Conservation (phyloP, 2,329 filamentous ascomycete species). For the Fusarium praegraminearum region DNA sequence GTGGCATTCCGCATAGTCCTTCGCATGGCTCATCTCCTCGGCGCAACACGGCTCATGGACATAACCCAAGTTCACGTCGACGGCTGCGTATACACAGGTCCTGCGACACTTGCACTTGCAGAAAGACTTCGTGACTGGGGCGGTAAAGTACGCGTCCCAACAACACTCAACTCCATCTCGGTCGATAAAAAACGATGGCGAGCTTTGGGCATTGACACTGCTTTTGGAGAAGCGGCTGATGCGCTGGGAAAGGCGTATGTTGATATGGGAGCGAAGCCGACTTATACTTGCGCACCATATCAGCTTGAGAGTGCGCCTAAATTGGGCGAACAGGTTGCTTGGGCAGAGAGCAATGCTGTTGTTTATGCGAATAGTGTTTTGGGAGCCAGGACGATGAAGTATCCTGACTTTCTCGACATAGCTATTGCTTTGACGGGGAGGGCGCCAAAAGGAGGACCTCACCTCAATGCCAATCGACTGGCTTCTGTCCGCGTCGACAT, state of each 20-base stretch:
- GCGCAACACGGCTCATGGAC: constrained; percentile 29
- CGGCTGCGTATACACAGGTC: constrained; percentile 46
- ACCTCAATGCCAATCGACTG: constrained; percentile 24
- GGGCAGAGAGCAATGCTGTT: constrained; percentile 41
- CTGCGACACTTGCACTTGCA: constrained; percentile 27
- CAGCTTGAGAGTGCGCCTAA: constrained; percentile 30
- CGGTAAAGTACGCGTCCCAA: constrained; percentile 31
- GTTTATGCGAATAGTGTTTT: constrained; percentile 42
- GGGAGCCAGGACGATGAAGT: constrained; percentile 39
- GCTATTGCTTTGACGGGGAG: constrained; percentile 38
- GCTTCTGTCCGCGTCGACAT: constrained; percentile 31
- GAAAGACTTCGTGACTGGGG: constrained; percentile 31
- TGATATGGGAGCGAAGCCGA: constrained; percentile 32
- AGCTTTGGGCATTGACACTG: constrained; percentile 15
- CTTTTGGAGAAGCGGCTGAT: constrained; percentile 26
- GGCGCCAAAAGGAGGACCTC: constrained; percentile 27
- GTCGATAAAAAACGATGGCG: constrained; percentile 41
- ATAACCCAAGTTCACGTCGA: constrained; percentile 37
- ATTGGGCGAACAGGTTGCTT: constrained; percentile 33
- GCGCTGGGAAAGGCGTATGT: constrained; percentile 27
- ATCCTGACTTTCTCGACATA: constrained; percentile 35
- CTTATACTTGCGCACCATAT: constrained; percentile 42
- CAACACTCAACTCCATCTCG: constrained; percentile 35
- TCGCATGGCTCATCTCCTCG: constrained; percentile 31
- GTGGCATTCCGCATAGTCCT: constrained; percentile 33